Base-by-base conservation (phyloP, 148 eudicot genomes). In the Rhododendron henanense region DNA sequence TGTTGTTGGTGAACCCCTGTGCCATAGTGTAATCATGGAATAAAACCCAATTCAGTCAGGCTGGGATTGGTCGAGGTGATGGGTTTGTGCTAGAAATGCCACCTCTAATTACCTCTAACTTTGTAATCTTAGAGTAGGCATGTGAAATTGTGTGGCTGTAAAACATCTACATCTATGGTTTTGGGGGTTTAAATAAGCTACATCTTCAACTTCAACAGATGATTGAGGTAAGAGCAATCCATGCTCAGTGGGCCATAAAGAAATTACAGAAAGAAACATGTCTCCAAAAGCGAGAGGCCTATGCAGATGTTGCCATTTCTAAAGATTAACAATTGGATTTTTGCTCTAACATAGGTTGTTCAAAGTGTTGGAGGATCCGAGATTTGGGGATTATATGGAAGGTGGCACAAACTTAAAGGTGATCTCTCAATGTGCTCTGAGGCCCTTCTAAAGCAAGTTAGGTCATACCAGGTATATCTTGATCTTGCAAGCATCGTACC, bases 331-430 rank as follows among this genome's bases (percentile, higher is more conserved):
- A 6, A 25, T 76, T 39, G 5, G 31, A 44, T 84, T 16, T 59
- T 57, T 73, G 77, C 53, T 57, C 23, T 83, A 81, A 81, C 83
- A 55, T 87, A 93, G 98, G 91, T 95, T 85, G 96, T 93, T 81
- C 91, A 89, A 80, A 90, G 83, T 87, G 89, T 90, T 84, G 94
- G 96, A 18, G 91, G 59, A 85, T 94, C 91, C 71, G 99, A 95
- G 21, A 84, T 86, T 33, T 97, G 98, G 98, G 98, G 99, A 59
- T 87, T 97, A 87, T 94, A 93, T 93, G 99, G 95, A 77, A 93
- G 98, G 88, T 97, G 99, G 99, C 96, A 94, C 87, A 93, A 89
- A 85, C 85, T 95, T 53, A 97, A 87, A 91, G 98, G 98, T 77
- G 28, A 97, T 90, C 92, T 90, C 47, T 55, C 92, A 59, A 97